These are phyloP conservation scores for Henckelia pumila DNA, from an alignment of 257 asterid genomes.

Conservation along the genomic window DNA sequence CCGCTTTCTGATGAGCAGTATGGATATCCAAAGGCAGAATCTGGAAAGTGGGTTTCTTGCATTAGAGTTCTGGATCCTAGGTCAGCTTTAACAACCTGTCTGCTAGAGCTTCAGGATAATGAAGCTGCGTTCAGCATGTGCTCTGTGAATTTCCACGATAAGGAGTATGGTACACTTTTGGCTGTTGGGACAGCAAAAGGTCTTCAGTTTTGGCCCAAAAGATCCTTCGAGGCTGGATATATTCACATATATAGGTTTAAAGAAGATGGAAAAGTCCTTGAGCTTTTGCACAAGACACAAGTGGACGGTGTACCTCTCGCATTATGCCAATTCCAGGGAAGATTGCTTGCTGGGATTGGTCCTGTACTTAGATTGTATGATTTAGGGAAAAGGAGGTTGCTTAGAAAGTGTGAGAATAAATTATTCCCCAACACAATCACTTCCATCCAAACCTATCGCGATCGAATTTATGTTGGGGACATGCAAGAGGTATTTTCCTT, in stretches of 20 bases:
- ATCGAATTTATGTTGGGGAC: constrained; percentile 96
- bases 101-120: constrained; percentile 96
- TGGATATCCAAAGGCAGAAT: constrained; percentile 95
- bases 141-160: constrained; percentile 90
- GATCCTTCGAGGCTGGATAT: constrained; percentile 78
- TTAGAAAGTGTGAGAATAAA: constrained; percentile 96
- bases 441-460: constrained; percentile 90
- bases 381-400: constrained; percentile 86
- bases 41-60: constrained; percentile 96
- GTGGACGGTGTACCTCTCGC: constrained; percentile 98
- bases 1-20: constrained; percentile 95
- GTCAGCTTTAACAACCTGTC: constrained; percentile 78
- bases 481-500: constrained; percentile 87
- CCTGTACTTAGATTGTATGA: constrained; percentile 91
- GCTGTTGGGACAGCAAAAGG: constrained; percentile 99
- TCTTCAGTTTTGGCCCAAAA: constrained; percentile 87
- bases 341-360: constrained; percentile 90
- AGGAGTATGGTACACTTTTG: constrained; percentile 90
- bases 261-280: constrained; percentile 94
- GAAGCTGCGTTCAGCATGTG: constrained; percentile 99
- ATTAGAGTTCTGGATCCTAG: constrained; percentile 94
- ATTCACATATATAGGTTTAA: constrained; percentile 91
- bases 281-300: constrained; percentile 95
- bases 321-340: constrained; percentile 92
- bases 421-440: constrained; percentile 81